phyloP scores from a whole-genome alignment of 1,284 basidiomycete genomes.

The Sporisorium exsertum region DNA sequence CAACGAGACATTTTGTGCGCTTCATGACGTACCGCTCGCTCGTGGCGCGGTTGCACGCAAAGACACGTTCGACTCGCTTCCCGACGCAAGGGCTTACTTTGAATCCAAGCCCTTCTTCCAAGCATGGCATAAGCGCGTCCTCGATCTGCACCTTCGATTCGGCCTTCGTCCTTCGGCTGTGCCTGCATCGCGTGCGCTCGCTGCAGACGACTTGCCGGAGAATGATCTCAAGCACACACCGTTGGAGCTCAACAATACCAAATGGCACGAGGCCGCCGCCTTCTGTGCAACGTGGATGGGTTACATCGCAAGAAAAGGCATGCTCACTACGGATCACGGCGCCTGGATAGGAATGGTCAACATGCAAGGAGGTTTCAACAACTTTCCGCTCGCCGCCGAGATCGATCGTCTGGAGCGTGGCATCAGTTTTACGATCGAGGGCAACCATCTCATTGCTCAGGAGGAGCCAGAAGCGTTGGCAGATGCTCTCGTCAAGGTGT shows the following conservation, averaged over 20 bases:
- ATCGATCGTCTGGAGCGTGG: slow-evolving; percentile 36
- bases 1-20: slow-evolving; percentile 12
- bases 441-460: slow-evolving; percentile 61
- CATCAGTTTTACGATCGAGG: slow-evolving; percentile 30
- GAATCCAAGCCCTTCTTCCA: slow-evolving; percentile 77
- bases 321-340: slow-evolving; percentile 22
- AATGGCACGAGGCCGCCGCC: slow-evolving; percentile 61
- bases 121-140: slow-evolving; percentile 78
- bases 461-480: slow-evolving; percentile 49
- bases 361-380: slow-evolving; percentile 44
- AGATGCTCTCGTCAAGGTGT: slow-evolving; percentile 28
- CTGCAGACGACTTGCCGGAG: slow-evolving; percentile 31
- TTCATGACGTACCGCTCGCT: slow-evolving; percentile 55
- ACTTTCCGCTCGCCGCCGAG: slow-evolving; percentile 23
- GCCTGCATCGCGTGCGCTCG: slow-evolving; percentile 18
- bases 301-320: slow-evolving; percentile 19
- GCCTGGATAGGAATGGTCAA: slow-evolving; percentile 36
- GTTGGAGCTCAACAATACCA: slow-evolving; percentile 56
- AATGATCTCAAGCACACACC: slow-evolving; percentile 33
- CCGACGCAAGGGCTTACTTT: slow-evolving; percentile 70
- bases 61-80: slow-evolving; percentile 74
- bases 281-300: slow-evolving; percentile 50
- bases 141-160: slow-evolving; percentile 78
- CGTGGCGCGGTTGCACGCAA: slow-evolving; percentile 76
- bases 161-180: slow-evolving; percentile 71